A percentile compares a stretch with the other conserved stretches of the same genome.
Evolutionary conservation across 345 rosid species (phyloP).

Genomic region (Xanthoceras sorbifolium): DNA sequence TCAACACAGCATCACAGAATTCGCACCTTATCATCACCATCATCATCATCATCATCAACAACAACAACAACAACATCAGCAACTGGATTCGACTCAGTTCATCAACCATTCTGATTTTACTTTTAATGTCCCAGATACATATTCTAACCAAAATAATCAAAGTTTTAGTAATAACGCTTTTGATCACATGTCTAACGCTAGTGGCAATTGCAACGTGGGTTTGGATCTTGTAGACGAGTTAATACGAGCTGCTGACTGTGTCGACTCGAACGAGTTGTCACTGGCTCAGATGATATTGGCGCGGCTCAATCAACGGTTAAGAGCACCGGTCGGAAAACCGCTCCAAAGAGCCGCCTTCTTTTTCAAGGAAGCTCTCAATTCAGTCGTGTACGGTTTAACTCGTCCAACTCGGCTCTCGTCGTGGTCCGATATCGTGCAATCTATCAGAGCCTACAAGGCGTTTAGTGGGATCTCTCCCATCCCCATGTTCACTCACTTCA

Average conservation of each 20-base stretch:
- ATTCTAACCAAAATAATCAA: conserved; percentile 34
- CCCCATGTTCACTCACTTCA: conserved; percentile 89
- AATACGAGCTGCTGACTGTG: conserved; percentile 72
- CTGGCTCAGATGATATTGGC: conserved; percentile 76
- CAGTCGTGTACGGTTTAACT: conserved; percentile 52
- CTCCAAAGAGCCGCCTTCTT: conserved; percentile 83
- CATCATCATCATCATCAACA: neutral
- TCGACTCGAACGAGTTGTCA: conserved; percentile 77
- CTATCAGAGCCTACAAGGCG: conserved; percentile 66
- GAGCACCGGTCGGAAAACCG: conserved; percentile 70
- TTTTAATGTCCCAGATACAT: conserved; percentile 47
- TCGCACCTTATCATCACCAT: neutral
- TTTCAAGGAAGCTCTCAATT: conserved; percentile 83
- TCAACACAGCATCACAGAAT: conserved; percentile 31
- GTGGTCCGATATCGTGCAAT: conserved; percentile 74
- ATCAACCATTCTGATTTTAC: conserved; percentile 47
- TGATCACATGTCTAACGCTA: conserved; percentile 31
- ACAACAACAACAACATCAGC: conserved; percentile 11
- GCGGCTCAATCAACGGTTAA: conserved; percentile 68
- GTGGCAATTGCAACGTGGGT: conserved; percentile 29
- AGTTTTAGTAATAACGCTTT: conserved; percentile 16
- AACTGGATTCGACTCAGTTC: conserved; percentile 23
- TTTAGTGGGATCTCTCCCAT: conserved; percentile 80
- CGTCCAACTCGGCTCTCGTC: conserved; percentile 49
- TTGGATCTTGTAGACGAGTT: conserved; percentile 77